A percentile compares a stretch with the other conserved stretches of the same genome.
Evolutionary conservation across 2,329 filamentous ascomycete genomes (phyloP).

Genomic region (Sclerotinia nivalis): DNA sequence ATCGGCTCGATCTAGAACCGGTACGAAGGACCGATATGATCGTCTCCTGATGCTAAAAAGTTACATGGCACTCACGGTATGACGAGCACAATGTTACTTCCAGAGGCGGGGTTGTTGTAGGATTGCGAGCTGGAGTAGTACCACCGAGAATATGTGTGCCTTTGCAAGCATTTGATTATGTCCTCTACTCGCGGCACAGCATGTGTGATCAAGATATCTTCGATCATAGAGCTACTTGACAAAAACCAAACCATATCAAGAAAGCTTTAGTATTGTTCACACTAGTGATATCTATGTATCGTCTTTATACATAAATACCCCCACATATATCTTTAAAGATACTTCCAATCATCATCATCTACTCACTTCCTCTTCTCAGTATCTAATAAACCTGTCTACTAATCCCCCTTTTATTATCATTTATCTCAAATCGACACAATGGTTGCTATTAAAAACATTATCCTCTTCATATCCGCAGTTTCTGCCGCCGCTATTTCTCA

Average conservation of each 20-base stretch:
- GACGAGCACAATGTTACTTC: not conserved
- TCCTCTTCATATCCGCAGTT: slow-evolving; percentile 26
- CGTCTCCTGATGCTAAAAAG: slow-evolving; percentile 15
- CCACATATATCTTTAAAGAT: not conserved
- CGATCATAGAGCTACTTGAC: not conserved
- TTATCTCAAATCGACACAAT: slow-evolving; percentile 20
- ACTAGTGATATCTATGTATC: not conserved
- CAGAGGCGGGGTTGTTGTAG: not conserved
- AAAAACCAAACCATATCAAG: not conserved
- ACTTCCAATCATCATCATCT: not conserved
- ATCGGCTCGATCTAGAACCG: not conserved
- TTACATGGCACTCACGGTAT: not conserved
- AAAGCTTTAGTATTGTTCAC: not conserved
- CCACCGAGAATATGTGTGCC: not conserved
- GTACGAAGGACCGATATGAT: not conserved
- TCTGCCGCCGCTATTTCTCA: slow-evolving; percentile 26
- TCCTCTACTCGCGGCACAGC: not conserved
- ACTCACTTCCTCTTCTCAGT: not conserved
- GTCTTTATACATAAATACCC: slow-evolving; percentile 1
- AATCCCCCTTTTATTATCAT: not conserved
- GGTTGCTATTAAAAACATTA: slow-evolving; percentile 30
- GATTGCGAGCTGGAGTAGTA: not conserved
- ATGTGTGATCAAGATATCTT: not conserved
- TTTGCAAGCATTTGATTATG: not conserved
- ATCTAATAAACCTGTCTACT: not conserved